phyloP scores from a whole-genome alignment of 1,284 basidiomycete species.

The Ceratobasidium sp. region DNA sequence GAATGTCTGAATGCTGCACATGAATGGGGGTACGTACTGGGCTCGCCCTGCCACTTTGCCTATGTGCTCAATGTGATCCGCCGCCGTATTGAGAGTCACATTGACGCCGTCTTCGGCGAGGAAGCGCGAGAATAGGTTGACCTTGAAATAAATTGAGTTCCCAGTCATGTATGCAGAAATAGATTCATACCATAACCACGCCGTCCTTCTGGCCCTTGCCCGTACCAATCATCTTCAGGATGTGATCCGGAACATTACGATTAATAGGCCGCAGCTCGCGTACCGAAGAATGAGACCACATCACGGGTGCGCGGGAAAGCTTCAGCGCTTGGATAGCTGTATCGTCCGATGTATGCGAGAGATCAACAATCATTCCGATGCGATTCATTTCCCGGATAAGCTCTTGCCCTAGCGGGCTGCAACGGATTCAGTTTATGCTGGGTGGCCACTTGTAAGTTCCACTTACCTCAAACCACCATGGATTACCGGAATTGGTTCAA shows the following conservation, averaged over 20 bases:
- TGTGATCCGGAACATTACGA: slow-evolving; percentile 73
- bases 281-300: slow-evolving; percentile 85
- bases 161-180: not conserved
- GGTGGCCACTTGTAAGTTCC: not conserved
- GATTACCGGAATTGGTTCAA: slow-evolving; percentile 58
- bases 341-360: slow-evolving; percentile 84
- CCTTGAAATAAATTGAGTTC: slow-evolving; percentile 52
- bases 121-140: slow-evolving; percentile 75
- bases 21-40: slow-evolving; percentile 63
- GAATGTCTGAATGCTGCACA: slow-evolving; percentile 37
- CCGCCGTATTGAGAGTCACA: slow-evolving; percentile 64
- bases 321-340: slow-evolving; percentile 77
- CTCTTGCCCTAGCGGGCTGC: slow-evolving; percentile 66
- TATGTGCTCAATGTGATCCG: slow-evolving; percentile 87
- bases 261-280: slow-evolving; percentile 69
- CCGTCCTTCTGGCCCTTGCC: slow-evolving; percentile 72
- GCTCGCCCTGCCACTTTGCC: slow-evolving; percentile 72
- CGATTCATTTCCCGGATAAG: slow-evolving; percentile 90
- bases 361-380: slow-evolving; percentile 80
- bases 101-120: slow-evolving; percentile 68
- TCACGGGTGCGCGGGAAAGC: slow-evolving; percentile 78
- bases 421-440: not conserved
- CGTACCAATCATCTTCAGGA: slow-evolving; percentile 70
- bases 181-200: slow-evolving; percentile 78
- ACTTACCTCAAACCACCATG: slow-evolving; percentile 69